Evolutionary conservation across 2,329 filamentous ascomycete species (phyloP).

Genomic region (Lojkania enalia): DNA sequence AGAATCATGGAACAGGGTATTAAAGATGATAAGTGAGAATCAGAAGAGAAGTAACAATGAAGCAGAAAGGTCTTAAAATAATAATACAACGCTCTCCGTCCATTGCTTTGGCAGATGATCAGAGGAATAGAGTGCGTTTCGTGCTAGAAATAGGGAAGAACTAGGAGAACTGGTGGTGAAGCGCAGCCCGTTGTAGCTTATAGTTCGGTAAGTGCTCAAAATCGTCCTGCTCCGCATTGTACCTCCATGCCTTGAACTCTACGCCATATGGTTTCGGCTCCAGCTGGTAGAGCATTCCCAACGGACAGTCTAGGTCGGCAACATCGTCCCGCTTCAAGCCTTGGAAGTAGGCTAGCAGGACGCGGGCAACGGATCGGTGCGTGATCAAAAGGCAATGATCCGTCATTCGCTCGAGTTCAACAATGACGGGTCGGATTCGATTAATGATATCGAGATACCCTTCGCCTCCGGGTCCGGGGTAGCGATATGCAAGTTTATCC

Average conservation of each 20-base stretch:
- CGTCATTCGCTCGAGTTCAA: constrained; percentile 95
- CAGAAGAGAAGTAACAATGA: no score
- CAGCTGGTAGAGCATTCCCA: constrained; percentile 91
- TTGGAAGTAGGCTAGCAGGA: constrained; percentile 95
- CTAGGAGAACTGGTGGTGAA: no score
- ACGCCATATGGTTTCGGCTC: constrained; percentile 98
- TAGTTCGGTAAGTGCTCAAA: constrained; percentile 89
- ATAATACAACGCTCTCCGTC: no score
- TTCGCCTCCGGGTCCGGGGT: constrained; percentile 93
- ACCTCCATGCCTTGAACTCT: constrained; percentile 93
- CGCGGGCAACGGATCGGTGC: constrained; percentile 88
- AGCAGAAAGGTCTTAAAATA: no score
- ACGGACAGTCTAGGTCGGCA: constrained; percentile 88
- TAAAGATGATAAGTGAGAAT: no score
- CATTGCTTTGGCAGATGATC: no score
- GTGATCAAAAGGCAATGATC: constrained; percentile 92
- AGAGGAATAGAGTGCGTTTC: no score
- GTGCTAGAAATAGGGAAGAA: no score
- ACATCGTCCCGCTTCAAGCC: constrained; percentile 89
- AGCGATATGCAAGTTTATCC: constrained; percentile 95
- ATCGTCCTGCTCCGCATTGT: constrained; percentile 75
- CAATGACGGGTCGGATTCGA: constrained; percentile 89
- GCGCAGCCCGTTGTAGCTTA: constrained; percentile 69
- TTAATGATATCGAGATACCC: constrained; percentile 97
- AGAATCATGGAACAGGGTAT: no score